These are phyloP conservation scores for Brassica incana DNA, from an alignment of 345 rosid species.

Conservation along the genomic window DNA sequence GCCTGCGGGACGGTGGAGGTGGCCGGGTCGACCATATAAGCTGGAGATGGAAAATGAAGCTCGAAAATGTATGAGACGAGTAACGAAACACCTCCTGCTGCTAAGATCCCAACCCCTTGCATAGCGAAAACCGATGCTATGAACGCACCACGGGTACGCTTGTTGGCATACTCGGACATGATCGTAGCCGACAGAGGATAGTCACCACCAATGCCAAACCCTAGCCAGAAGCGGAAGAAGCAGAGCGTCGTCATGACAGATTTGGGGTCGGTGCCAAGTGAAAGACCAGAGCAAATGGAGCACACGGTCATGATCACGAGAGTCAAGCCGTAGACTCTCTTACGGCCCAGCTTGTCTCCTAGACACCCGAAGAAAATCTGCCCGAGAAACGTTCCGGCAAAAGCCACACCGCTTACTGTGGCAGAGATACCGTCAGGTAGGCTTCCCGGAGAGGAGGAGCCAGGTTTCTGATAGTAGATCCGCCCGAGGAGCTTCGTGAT, in stretches of 20 bases:
- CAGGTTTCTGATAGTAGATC: conserved; percentile 55
- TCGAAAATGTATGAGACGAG: conserved; percentile 46
- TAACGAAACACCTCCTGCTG: conserved; percentile 57
- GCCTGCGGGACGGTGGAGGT: conserved; percentile 63
- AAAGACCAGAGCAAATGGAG: conserved; percentile 65
- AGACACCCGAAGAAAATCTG: conserved; percentile 88
- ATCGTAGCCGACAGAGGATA: conserved; percentile 86
- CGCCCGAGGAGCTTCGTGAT: conserved; percentile 76
- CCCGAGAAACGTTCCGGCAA: conserved; percentile 69
- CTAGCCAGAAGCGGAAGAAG: conserved; percentile 86
- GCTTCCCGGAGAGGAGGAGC: conserved; percentile 52
- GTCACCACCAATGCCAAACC: conserved; percentile 86
- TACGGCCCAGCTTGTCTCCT: conserved; percentile 79
- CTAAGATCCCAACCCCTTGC: conserved; percentile 81
- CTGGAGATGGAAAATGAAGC: conserved; percentile 42
- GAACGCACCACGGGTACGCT: conserved; percentile 72
- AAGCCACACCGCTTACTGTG: conserved; percentile 75
- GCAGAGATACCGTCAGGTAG: conserved; percentile 60
- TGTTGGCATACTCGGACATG: conserved; percentile 84
- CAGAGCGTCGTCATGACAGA: conserved; percentile 63
- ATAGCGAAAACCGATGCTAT: conserved; percentile 75
- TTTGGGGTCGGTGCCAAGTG: conserved; percentile 46
- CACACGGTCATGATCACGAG: conserved; percentile 61
- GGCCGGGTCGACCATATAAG: conserved; percentile 37
- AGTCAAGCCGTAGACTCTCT: conserved; percentile 66